Base-by-base conservation (phyloP, 2,329 filamentous ascomycete species). In the Sporothrix protearum region DNA sequence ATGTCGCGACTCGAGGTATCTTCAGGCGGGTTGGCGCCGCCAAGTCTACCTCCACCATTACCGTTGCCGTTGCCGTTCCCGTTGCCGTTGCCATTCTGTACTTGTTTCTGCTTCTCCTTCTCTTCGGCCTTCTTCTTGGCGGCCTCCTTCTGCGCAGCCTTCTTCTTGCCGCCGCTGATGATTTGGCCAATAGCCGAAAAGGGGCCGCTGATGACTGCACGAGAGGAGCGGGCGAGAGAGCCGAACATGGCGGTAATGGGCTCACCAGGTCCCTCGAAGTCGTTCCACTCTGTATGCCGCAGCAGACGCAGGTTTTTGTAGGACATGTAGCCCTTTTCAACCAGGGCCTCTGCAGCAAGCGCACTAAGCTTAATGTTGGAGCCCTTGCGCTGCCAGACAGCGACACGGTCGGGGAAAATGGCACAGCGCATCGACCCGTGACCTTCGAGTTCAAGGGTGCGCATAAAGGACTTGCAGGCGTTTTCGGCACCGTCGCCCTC, bases 201-300 rank as follows among this genome's bases (percentile, higher is more conserved):
- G 0, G 91, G 91, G 3, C 91, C 90, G n/a, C 84, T 82, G 33
- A 89, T 86, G 0, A 89, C 83, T 47, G 87, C 85, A 1, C 85
- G 85, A 2, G 90, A 77, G 0, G 87, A 87, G 2, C 84, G 83
- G n/a, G 87, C 83, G 4, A 92, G 75, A 0, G 89, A 89, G 12
- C 87, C 87, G 45, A 87, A 87, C 3, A 87, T 81, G 2, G 90
- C 91, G 0, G 90, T 91, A 14, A 93, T 81, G 0, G 91, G 91
- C 77, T 93, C 91, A 0, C 91, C 91, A 0, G 91, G 90, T 0
- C 91, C 91, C 75, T 91, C 89, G 76, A 92, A 93, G 76, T 93
- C 91, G 75, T 92, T 92, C 89, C 91, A 93, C 75, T 92, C 90
- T 68, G 85, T 87, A 76, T 91, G 89, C 9, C 91, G 83, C 9